Percentiles rank a stretch among this genome's conserved stretches.
phyloP scores from a whole-genome alignment of 495 filamentous ascomycete species.

The Podospora tetraspora region DNA sequence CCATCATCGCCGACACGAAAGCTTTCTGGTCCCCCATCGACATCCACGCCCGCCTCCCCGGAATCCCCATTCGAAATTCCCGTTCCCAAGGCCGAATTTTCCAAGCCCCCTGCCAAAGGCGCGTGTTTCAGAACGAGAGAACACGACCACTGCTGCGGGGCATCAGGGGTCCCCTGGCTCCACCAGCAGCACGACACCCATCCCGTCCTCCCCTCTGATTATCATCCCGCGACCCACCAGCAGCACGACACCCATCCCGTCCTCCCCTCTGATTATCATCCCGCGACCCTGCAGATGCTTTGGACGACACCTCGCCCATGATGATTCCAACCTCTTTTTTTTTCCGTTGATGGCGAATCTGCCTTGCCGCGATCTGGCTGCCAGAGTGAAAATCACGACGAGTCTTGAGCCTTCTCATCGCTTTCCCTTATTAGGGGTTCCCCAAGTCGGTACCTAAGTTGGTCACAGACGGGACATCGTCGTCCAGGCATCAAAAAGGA shows the following conservation, averaged over 20 bases:
- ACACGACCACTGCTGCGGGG: conserved; percentile 3
- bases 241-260: background rate
- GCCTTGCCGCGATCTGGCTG: background rate
- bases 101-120: background rate
- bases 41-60: background rate
- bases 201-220: background rate
- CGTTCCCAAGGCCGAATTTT: background rate
- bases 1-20: background rate
- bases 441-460: too few species aligned
- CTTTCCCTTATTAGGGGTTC: too few species aligned
- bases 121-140: conserved; percentile 11
- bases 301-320: background rate
- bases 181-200: background rate
- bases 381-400: too few species aligned
- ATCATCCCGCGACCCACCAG: conserved; percentile 1
- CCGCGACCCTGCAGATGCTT: background rate
- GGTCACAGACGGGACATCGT: background rate
- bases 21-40: background rate
- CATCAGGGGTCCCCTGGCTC: background rate
- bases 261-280: background rate
- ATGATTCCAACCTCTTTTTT: background rate
- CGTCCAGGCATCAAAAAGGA: background rate
- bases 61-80: background rate
- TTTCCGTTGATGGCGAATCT: background rate
- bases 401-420: background rate